A percentile compares a stretch with the other conserved stretches of the same genome.
phyloP scores from a whole-genome alignment of 2,329 filamentous ascomycete species.

The Penicillium oxalicum region DNA sequence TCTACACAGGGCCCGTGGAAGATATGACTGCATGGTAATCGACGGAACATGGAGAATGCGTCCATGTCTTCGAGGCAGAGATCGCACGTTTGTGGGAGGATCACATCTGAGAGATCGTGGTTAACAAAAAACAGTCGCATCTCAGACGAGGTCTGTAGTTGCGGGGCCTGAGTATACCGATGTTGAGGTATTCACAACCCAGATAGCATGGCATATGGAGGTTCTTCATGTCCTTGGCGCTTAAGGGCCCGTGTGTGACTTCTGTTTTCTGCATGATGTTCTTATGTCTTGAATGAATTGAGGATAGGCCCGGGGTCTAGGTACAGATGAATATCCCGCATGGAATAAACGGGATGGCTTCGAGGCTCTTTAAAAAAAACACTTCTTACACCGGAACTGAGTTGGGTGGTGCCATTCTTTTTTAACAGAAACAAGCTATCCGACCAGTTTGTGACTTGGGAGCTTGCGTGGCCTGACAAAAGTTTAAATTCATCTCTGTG shows the following conservation, averaged over 20 bases:
- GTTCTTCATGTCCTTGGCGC: not conserved
- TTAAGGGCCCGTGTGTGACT: not conserved
- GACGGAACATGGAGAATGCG: slow-evolving; percentile 1
- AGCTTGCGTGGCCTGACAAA: too few relatives aligned
- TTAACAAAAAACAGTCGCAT: not conserved
- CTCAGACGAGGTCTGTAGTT: too few relatives aligned
- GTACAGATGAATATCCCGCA: too few relatives aligned
- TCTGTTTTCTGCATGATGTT: slow-evolving; percentile 1
- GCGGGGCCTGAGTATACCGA: not conserved
- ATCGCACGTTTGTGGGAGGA: not conserved
- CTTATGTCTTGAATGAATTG: not conserved
- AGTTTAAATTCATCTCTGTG: too few relatives aligned
- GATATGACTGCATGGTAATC: slow-evolving; percentile 2
- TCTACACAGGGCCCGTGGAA: slow-evolving; percentile 5
- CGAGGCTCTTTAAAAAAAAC: too few relatives aligned
- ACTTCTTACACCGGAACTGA: too few relatives aligned
- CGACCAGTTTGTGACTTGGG: too few relatives aligned
- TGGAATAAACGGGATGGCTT: too few relatives aligned
- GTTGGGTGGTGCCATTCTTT: too few relatives aligned
- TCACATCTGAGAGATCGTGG: not conserved
- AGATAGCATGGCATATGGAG: slow-evolving; percentile 1
- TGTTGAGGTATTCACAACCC: slow-evolving; percentile 1
- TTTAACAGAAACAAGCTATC: too few relatives aligned
- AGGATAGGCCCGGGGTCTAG: too few relatives aligned
- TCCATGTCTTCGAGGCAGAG: slow-evolving; percentile 3